Evolutionary conservation across 805 yeast species (phyloP), one percentile per base, ranked within the genome.

Genomic region (Candida schatavii): DNA sequence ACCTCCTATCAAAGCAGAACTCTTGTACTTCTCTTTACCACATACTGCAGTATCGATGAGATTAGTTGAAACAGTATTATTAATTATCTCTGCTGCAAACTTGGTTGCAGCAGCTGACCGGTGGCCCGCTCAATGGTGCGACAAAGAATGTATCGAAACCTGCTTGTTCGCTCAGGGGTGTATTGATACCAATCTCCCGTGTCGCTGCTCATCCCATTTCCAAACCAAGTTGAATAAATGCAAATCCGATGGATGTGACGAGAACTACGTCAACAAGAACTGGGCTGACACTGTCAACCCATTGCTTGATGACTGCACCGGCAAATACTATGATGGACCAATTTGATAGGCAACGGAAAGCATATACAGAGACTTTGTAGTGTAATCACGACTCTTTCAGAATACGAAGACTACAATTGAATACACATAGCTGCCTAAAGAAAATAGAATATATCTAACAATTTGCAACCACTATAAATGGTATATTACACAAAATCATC

Each of bases 71-170:
- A n/a, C n/a, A n/a, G n/a, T n/a, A n/a, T n/a, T n/a, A n/a, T n/a
- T n/a, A n/a, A n/a, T 36, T 10, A 9, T 6, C 18, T 23, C n/a
- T 13, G 37, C 18, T 11, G 27, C 27, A 23, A 23, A 23, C 10
- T 39, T 31, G n/a, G 26, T 21, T 4, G 14, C 18, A 13, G 45
- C 35, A 5, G 46, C 39, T 14, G 52, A 49, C 31, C 43, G 32
- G 29, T 49, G 52, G 52, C 52, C 52, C 6, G 44, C 40, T 1
- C 19, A 29, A 15, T 49, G 52, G 52, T 49, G 52, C 40, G 52
- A 49, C 33, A 49, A 49, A 35, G 49, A 49, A 25, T 49, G 52
- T 39, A 45, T 39, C 23, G 52, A 49, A 31, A 39, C 51, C 4
- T 41, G 44, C 14, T 33, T 45, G 14, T 49, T 49, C 39, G 52